Evolutionary conservation across 1,284 basidiomycete species (phyloP), one percentile per base, ranked within the genome.

Genomic region (Malassezia japonica): DNA sequence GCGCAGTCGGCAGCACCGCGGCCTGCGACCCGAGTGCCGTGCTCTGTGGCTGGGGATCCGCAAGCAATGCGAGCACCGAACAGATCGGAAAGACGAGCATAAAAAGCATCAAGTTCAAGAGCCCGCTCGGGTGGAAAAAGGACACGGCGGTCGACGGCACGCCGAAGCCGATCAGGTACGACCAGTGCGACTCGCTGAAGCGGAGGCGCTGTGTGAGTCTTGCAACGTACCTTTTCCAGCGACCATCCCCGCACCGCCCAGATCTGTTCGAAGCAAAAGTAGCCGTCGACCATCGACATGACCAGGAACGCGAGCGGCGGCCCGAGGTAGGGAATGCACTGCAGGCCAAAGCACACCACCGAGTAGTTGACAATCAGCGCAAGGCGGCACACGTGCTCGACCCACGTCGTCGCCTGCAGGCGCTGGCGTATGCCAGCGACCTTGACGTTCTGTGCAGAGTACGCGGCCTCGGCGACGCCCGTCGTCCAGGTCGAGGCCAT

Each of bases 251-350:
- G 58, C 8, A 64, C 64, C 37, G 59, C 57, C 68, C 69, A 69
- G 2, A 61, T 61, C 31, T 64, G 67, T 47, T 72, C 70, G 38
- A 70, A 72, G 58, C 69, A 71, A 61, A 71, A 72, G 52, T 63
- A 72, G 24, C 64, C 68, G 40, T 72, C 70, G 32, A 71, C 59
- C 21, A 71, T 50, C 37, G 52, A 56, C 67, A 70, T 68, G 51
- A 66, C 61, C 15, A 65, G 35, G 58, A 72, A 70, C 2, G 64
- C 58, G 1, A 67, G 47, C 6, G 43, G 31, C 10, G 53, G 57
- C 0, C 69, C 69, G 8, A 69, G n/a, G 44, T 57, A 61, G 1
- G 69, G 69, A 8, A 70, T 53, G 29, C 47, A 52, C 6, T 58
- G 55, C 4, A 69, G 61, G 1, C 62, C 40, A 12, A 62, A 42